Evolutionary conservation across 1,284 basidiomycete species (phyloP).

Genomic region (Ceratobasidium sp.): DNA sequence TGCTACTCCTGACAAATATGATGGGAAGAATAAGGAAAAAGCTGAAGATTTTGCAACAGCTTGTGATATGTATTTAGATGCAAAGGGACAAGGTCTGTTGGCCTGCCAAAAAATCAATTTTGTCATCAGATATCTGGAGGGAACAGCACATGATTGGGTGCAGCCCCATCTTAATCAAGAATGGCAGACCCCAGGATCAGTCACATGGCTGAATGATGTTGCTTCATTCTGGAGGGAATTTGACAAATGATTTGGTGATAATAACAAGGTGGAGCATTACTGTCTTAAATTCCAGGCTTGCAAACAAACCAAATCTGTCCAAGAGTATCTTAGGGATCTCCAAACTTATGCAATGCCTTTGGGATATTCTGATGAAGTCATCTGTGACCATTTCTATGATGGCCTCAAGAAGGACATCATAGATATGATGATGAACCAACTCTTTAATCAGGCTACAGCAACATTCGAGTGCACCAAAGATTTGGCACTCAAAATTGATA

Average conservation of each 20-base stretch:
- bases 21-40: conserved; percentile 6
- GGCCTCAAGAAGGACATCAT: neutral
- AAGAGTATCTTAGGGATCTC: neutral
- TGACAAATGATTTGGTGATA: neutral
- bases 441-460: too few relatives aligned
- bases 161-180: neutral
- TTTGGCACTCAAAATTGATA: too few relatives aligned
- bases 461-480: too few relatives aligned
- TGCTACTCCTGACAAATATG: conserved; percentile 9
- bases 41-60: neutral
- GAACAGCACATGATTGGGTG: neutral
- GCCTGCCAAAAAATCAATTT: neutral
- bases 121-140: conserved; percentile 1
- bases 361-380: neutral
- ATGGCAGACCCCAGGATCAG: too few relatives aligned
- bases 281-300: neutral
- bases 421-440: neutral
- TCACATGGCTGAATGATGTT: neutral
- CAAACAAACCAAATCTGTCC: conserved; percentile 3
- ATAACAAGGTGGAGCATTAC: neutral
- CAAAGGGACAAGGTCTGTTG: too few relatives aligned
- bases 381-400: conserved; percentile 10
- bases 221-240: conserved; percentile 14
- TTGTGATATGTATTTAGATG: neutral
- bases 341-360: neutral